These are phyloP conservation scores for Pisolithus tinctorius DNA, from an alignment of 768 basidiomycete species.

Conservation along the genomic window DNA sequence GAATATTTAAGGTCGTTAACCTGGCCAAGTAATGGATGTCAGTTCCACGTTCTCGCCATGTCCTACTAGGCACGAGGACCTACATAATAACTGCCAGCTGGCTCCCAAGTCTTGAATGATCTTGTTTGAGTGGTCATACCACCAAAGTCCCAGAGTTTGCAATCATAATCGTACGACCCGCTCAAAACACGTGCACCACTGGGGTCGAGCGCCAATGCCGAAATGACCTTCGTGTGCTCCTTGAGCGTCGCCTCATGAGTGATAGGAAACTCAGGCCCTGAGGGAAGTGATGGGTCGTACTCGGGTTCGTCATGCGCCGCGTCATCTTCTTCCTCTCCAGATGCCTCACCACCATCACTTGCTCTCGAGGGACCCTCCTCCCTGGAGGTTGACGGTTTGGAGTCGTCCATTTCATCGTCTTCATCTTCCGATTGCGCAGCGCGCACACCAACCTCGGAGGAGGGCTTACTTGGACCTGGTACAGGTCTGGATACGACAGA, in stretches of 20 bases:
- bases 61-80: conserved; percentile 8
- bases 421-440: conserved; percentile 17
- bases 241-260: conserved; percentile 90
- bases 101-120: conserved; percentile 97
- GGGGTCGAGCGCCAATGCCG: conserved; percentile 87
- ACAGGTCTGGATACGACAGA: conserved; percentile 2
- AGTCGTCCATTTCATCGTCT: conserved; percentile 18
- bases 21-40: conserved; percentile 33
- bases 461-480: conserved; percentile 11
- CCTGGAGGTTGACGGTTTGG: conserved; percentile 1
- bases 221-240: conserved; percentile 94
- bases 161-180: conserved; percentile 96
- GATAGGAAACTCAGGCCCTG: conserved; percentile 61
- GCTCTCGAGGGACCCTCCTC: conserved; percentile 4
- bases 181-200: conserved; percentile 88
- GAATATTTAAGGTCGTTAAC: conserved; percentile 90
- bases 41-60: neutral
- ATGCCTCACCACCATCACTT: conserved; percentile 13
- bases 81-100: conserved; percentile 89
- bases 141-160: conserved; percentile 98
- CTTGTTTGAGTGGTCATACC: conserved; percentile 89
- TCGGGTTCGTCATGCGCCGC: conserved; percentile 40
- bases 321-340: conserved; percentile 21
- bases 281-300: conserved; percentile 44
- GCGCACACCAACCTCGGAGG: conserved; percentile 8